Evolutionary conservation across 2,329 filamentous ascomycete species (phyloP), one percentile per base, ranked within the genome.

Genomic region (Trichophyton mentagrophytes): DNA sequence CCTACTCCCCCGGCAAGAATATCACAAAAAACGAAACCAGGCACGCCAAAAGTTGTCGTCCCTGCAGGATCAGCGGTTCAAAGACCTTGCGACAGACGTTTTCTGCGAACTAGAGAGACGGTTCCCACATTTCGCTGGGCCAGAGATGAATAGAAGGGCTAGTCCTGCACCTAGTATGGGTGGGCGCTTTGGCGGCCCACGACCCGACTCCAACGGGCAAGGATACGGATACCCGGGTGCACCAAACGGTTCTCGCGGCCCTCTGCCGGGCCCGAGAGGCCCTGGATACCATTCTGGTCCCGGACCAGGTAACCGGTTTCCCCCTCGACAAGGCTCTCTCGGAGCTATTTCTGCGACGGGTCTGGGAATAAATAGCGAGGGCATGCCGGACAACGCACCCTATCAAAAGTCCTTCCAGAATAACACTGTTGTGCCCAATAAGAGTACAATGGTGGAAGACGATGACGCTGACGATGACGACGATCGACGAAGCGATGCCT

Each of bases 11-110:
- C 90, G 92, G 72, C 82, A 86, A 65, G 87, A 85, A 65, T 97
- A 97, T 74, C 93, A 99, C 73, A 90, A 91, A 1, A 99, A 97
- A 76, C 87, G 93, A 64, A 99, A 99, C 71, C 91, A 97, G 73
- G 93, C 93, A n/a, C 84, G 93, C 46, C 90, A 96, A 74, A 95
- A 95, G 73, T 82, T 99, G 20, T 92, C 90, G 0, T 95, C 91
- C 0, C 82, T 99, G 13, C 90, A 90, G 2, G 85, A 88, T 22
- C 86, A 89, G 27, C 82, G 92, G 61, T 99, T 99, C 70, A 84
- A 89, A 67, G 91, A 97, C 69, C 80, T 99, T 5, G 92, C 90
- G 8, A 96, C 90, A 47, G 93, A 99, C 74, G 92, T 99, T 17
- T 97, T 93, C 71, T 95, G 89, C 74, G 93, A 99, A 72, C 78